Conservation (phyloP, 2,329 filamentous ascomycete genomes). For the Dendrostoma leiphaemia region DNA sequence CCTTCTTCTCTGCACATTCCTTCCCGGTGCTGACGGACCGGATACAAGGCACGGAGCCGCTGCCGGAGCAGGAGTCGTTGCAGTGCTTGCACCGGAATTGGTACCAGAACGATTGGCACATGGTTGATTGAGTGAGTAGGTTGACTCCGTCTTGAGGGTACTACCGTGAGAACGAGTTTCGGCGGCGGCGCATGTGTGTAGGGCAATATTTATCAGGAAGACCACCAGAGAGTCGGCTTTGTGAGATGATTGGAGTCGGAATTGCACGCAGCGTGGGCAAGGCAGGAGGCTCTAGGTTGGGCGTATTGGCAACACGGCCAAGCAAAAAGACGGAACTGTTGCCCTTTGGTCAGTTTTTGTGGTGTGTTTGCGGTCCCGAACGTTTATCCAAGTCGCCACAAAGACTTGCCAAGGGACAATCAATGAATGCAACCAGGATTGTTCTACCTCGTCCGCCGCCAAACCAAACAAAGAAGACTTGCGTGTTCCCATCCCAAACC, state of each 20-base stretch:
- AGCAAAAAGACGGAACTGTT: too few relatives aligned
- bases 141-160: too few relatives aligned
- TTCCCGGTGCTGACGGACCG: neutral
- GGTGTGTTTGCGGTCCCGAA: too few relatives aligned
- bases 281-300: too few relatives aligned
- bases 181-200: neutral
- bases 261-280: too few relatives aligned
- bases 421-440: neutral
- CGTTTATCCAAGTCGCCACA: too few relatives aligned
- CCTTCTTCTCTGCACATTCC: neutral
- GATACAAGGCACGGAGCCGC: neutral
- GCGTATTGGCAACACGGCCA: too few relatives aligned
- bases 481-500: neutral
- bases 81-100: constrained; percentile 13
- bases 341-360: too few relatives aligned
- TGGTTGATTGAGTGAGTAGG: neutral
- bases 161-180: neutral
- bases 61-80: neutral
- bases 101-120: constrained; percentile 9
- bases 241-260: too few relatives aligned
- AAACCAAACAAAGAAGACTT: neutral
- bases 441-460: too few relatives aligned
- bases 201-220: too few relatives aligned
- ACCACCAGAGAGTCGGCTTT: too few relatives aligned
- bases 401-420: neutral